Evolutionary conservation across 305 asterid genomes (phyloP), one percentile per base, ranked within the genome.

Genomic region (Solanum hybrid): DNA sequence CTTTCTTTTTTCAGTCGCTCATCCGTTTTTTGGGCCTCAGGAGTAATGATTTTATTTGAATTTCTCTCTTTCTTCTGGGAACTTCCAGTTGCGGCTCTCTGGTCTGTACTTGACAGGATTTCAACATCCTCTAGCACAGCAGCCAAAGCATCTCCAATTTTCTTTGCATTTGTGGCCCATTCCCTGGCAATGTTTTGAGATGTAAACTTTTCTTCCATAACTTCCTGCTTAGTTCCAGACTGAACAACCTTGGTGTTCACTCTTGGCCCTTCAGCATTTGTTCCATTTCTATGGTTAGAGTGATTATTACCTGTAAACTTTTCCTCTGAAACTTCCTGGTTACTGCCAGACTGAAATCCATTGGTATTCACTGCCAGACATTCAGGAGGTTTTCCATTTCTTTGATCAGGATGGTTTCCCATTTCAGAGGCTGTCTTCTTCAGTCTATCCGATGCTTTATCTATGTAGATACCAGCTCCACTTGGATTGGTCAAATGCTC

Each of bases 141-240:
- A 75, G 95, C 89, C 85, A 94, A 90, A 79, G 92, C 87, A 88
- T 90, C 93, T 90, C 93, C 94, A 80, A 82, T 90, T 90, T 91
- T 92, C 92, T 91, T 92, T 85, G 89, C 96, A 91, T 91, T 91
- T n/a, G 80, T 91, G 86, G 87, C 87, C 93, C 91, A 89, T 89
- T 93, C 94, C 84, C 87, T 86, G 72, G 82, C 88, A 82, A 88
- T 88, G 64, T 91, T 93, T 92, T 75, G 88, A 56, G 87, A 80
- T 90, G 90, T 87, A 87, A 88, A 77, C 85, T 73, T 91, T 89
- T 92, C 93, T 86, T 32, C 92, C 32, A 22, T 71, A 89, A 89
- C 92, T 66, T 87, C 93, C 90, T 91, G 90, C 89, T 91, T 91
- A 90, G 89, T 45, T 42, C 87, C 73, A 89, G 91, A 89, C 88